phyloP scores from a whole-genome alignment of 2,329 filamentous ascomycete species.

The Neopestalotiopsis sp. region DNA sequence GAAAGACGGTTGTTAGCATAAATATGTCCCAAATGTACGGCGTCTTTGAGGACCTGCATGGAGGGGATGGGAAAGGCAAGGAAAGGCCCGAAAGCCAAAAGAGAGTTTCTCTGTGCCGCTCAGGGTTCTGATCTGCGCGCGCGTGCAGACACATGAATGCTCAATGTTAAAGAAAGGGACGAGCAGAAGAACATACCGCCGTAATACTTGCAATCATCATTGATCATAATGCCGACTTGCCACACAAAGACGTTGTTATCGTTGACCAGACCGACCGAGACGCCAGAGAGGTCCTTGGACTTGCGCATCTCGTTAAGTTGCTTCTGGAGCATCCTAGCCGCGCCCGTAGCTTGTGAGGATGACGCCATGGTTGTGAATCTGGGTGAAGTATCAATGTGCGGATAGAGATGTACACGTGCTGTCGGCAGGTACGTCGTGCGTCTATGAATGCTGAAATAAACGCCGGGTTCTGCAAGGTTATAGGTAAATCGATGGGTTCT shows the following conservation, averaged over 20 bases:
- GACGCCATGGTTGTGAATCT: conserved; percentile 37
- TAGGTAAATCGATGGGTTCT: background rate
- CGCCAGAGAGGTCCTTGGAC: conserved; percentile 89
- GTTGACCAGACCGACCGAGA: conserved; percentile 87
- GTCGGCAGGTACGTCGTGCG: background rate
- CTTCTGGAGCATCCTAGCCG: conserved; percentile 76
- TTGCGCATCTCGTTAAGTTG: conserved; percentile 95
- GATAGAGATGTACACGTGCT: background rate
- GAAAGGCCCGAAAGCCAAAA: no score
- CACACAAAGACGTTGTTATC: conserved; percentile 93
- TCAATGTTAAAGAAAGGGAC: no score
- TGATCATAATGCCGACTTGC: conserved; percentile 99
- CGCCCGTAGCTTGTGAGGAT: conserved; percentile 55
- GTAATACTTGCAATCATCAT: conserved; percentile 91
- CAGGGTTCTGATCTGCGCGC: background rate
- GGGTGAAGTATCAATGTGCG: no score
- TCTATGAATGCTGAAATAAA: background rate
- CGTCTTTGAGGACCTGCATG: no score
- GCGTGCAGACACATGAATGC: background rate
- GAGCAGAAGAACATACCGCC: conserved; percentile 67
- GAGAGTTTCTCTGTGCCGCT: no score
- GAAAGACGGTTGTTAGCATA: background rate
- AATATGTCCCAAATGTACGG: no score
- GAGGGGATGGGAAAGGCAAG: no score
- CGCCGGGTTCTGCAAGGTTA: background rate